Evolutionary conservation across 164 flowering plant genomes (phyloP).

Genomic region (Echeveria elegans): DNA sequence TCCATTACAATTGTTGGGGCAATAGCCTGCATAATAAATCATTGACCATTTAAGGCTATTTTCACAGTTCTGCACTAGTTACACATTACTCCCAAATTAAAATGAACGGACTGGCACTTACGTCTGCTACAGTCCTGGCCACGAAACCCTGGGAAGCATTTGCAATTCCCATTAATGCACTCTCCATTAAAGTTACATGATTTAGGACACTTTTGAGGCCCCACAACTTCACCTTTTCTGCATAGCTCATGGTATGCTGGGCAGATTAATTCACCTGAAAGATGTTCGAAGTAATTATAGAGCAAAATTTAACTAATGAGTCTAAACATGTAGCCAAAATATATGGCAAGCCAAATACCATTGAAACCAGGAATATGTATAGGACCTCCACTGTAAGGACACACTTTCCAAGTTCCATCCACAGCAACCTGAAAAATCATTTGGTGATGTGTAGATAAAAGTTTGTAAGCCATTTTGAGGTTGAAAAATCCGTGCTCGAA

Average conservation of each 20-base stretch:
- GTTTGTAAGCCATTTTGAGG: not conserved
- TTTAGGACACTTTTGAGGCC: constrained; percentile 57
- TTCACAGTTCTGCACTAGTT: not conserved
- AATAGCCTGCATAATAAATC: constrained; percentile 47
- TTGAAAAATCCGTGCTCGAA: no score
- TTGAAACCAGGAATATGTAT: constrained; percentile 80
- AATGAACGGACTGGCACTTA: constrained; percentile 27
- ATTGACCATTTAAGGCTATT: not conserved
- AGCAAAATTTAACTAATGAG: not conserved
- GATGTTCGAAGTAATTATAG: not conserved
- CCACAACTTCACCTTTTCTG: constrained; percentile 25
- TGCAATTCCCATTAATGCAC: constrained; percentile 72
- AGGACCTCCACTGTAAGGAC: constrained; percentile 84
- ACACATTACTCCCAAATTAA: not conserved
- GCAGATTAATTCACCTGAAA: constrained; percentile 73
- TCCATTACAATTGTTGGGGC: constrained; percentile 68
- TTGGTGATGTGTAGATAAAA: not conserved
- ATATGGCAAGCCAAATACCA: constrained; percentile 33
- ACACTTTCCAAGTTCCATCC: constrained; percentile 90
- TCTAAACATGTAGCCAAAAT: not conserved
- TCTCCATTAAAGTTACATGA: constrained; percentile 87
- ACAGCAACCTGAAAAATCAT: constrained; percentile 67
- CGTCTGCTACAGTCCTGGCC: constrained; percentile 86
- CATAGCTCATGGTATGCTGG: constrained; percentile 93
- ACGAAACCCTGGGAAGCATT: constrained; percentile 80